A percentile compares a stretch with the other conserved stretches of the same genome.
These are phyloP conservation scores for Phanerochaete sordida DNA, from an alignment of 768 basidiomycete species.

Conservation along the genomic window DNA sequence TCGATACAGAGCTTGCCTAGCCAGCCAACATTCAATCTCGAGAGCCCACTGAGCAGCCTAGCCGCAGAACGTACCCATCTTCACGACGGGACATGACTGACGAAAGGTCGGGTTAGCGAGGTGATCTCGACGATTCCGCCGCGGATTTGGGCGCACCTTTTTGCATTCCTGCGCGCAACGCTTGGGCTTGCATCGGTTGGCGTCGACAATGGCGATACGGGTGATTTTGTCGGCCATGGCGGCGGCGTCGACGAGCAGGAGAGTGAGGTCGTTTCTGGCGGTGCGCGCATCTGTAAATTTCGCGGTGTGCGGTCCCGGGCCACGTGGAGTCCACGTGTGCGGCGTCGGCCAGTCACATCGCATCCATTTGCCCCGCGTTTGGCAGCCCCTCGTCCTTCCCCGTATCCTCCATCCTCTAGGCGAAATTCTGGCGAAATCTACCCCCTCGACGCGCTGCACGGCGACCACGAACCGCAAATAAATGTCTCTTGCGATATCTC, in stretches of 20 bases:
- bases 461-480: no score
- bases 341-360: neutral
- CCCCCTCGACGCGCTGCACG: no score
- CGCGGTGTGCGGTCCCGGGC: neutral
- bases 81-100: slow-evolving; percentile 92
- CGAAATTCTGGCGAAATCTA: no score
- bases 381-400: no score
- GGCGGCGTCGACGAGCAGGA: neutral
- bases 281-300: slow-evolving; percentile 2
- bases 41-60: neutral
- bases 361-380: neutral
- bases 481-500: no score
- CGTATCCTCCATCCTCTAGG: neutral
- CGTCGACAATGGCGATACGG: slow-evolving; percentile 92
- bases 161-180: slow-evolving; percentile 97
- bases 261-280: slow-evolving; percentile 1
- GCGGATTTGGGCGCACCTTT: slow-evolving; percentile 51
- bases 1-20: slow-evolving; percentile 97
- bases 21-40: neutral
- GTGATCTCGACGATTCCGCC: slow-evolving; percentile 4
- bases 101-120: slow-evolving; percentile 10
- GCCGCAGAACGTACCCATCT: slow-evolving; percentile 71
- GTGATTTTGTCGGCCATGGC: slow-evolving; percentile 93
- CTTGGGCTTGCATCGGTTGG: slow-evolving; percentile 95
- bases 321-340: slow-evolving; percentile 1